Conservation (phyloP, 345 rosid genomes). For the Excoecaria agallocha region DNA sequence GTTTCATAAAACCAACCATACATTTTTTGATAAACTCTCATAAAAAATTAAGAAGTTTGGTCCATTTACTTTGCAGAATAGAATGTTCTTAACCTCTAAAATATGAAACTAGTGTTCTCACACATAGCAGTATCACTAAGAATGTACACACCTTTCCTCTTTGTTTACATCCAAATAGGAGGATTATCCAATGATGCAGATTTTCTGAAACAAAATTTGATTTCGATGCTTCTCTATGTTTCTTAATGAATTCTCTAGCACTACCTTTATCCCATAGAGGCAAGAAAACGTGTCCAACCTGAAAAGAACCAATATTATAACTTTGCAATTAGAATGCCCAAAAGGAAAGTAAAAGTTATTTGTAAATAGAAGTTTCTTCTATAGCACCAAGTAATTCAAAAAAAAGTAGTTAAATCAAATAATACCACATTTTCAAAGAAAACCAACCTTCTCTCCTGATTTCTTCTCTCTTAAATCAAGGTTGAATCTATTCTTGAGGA, state of each 20-base stretch:
- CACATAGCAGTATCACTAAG: background rate
- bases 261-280: constrained; percentile 99
- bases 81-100: background rate
- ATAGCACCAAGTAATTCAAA: constrained; percentile 16
- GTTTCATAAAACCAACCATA: too few species aligned
- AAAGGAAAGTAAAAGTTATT: background rate
- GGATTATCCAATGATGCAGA: constrained; percentile 98
- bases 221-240: constrained; percentile 95
- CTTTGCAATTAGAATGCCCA: constrained; percentile 4
- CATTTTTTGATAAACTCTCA: too few species aligned
- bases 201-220: constrained; percentile 92
- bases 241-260: constrained; percentile 80
- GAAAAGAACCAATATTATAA: constrained; percentile 16
- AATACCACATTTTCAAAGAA: constrained; percentile 11
- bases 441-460: constrained; percentile 94
- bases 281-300: constrained; percentile 87
- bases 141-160: constrained; percentile 77
- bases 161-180: constrained; percentile 95
- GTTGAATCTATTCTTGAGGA: constrained; percentile 73
- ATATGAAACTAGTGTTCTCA: background rate
- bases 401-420: constrained; percentile 5
- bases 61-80: background rate
- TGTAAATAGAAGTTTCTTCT: background rate
- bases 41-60: too few species aligned
- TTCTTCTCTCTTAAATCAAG: constrained; percentile 97